A percentile compares a stretch with the other conserved stretches of the same genome.
phyloP scores from a whole-genome alignment of 345 rosid genomes.

The Erodium maritimum region DNA sequence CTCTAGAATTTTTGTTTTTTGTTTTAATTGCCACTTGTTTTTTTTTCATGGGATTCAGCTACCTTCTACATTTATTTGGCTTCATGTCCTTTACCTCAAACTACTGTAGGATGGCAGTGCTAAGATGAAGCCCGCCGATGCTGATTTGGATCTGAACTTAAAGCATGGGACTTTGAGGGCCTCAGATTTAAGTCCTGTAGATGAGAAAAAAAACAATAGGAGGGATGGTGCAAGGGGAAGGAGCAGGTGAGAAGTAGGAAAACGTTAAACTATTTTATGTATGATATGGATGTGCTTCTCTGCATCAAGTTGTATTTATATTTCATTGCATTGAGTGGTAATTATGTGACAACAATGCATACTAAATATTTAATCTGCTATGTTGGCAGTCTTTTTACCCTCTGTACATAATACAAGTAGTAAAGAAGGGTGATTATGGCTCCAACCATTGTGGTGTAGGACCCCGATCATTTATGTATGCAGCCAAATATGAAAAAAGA shows the following conservation, averaged over 20 bases:
- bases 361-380: background rate
- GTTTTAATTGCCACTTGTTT: conserved; percentile 61
- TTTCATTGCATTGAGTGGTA: too few species aligned
- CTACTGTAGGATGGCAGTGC: conserved; percentile 92
- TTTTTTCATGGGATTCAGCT: conserved; percentile 84
- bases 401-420: too few species aligned
- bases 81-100: conserved; percentile 99
- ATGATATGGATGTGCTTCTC: background rate
- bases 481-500: background rate
- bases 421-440: too few species aligned
- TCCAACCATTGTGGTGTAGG: too few species aligned
- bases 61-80: conserved; percentile 99
- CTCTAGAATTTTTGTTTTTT: conserved; percentile 28
- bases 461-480: background rate
- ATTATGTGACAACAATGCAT: background rate
- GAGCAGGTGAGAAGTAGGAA: conserved; percentile 32
- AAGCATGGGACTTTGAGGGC: conserved; percentile 21
- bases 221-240: conserved; percentile 53
- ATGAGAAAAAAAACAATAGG: conserved; percentile 33
- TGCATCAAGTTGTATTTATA: too few species aligned
- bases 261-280: too few species aligned
- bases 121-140: conserved; percentile 32
- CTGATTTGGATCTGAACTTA: conserved; percentile 30
- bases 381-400: too few species aligned
- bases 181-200: conserved; percentile 30